Base-by-base conservation (phyloP, 108 stramenopile genomes). In the Parietichytrium sp. region DNA sequence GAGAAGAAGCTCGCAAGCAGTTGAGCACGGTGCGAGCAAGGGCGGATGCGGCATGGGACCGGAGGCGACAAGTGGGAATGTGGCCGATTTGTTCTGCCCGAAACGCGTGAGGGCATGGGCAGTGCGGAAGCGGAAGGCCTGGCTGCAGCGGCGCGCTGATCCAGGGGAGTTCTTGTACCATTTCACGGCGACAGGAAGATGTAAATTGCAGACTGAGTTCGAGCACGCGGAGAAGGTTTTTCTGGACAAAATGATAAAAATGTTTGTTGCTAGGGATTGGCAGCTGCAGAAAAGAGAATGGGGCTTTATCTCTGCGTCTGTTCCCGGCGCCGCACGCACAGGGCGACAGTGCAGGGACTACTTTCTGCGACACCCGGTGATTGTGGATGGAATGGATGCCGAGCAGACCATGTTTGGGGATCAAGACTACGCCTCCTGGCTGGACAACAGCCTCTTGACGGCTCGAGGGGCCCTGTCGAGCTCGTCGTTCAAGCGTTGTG, bases 261-360 rank as follows among this genome's bases (percentile, higher is more conserved):
- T 42, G 33, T 72, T 72, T 2, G 8, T 72, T 33, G 42, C 33
- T 6, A 10, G 20, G 29, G 61, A 20, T 12, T 72, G 61, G 61
- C 38, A 0, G 23, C 2, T 72, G 16, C 38, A 72, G 38, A 15
- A 72, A 25, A 42, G 42, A 12, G 61, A 23, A 16, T 72, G 61
- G 61, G 61, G 61, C 10, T n/a, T 72, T 42, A 27, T 72, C 42
- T 72, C 61, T 25, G 61, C 45, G 23, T 23, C 61, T 10, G 16
- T 72, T 33, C 61, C 61, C 12, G 61, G 61, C 33, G 61, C 61
- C 1, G 10, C 45, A 2, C 61, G 61, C 13, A 72, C 61, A 15
- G 61, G 61, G 6, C 61, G 61, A 13, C 61, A 72, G 33, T 72
- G 61, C 61, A 36, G 61, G 13, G 61, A 72, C 42, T 72, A n/a